A percentile compares a stretch with the other conserved stretches of the same genome.
Evolutionary conservation across 2,329 filamentous ascomycete species (phyloP).

Genomic region (Mollisia scopiformis): DNA sequence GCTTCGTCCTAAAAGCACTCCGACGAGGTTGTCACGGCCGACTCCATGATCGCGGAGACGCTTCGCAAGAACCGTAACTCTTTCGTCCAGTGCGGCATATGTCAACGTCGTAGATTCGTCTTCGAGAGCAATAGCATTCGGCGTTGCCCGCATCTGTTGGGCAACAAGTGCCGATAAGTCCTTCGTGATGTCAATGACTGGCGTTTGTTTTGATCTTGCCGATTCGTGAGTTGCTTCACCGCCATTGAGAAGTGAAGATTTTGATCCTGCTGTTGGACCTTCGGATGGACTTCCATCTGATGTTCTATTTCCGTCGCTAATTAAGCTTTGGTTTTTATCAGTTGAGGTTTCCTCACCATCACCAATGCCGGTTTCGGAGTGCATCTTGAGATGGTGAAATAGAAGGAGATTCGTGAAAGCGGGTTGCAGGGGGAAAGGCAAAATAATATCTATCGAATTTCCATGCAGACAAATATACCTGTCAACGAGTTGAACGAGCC

Average conservation of each 20-base stretch:
- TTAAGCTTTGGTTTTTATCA: background rate
- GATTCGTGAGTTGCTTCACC: constrained; percentile 11
- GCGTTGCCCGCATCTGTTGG: constrained; percentile 69
- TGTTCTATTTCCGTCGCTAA: constrained; percentile 8
- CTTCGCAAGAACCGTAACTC: constrained; percentile 66
- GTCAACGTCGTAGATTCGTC: constrained; percentile 70
- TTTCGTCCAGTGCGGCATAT: constrained; percentile 71
- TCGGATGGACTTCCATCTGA: constrained; percentile 10
- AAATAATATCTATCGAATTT: no score
- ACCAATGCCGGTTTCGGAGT: constrained; percentile 12
- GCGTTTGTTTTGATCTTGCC: constrained; percentile 49
- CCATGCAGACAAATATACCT: no score
- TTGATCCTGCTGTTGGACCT: background rate
- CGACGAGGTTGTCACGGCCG: constrained; percentile 72
- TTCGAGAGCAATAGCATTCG: constrained; percentile 71
- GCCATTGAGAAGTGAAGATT: constrained; percentile 6
- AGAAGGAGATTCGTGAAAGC: no score
- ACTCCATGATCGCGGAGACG: constrained; percentile 70
- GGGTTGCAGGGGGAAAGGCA: no score
- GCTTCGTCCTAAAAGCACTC: constrained; percentile 74
- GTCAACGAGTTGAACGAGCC: no score
- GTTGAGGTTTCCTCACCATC: constrained; percentile 2
- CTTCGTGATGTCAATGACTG: constrained; percentile 70
- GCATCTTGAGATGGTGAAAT: no score
- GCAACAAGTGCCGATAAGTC: constrained; percentile 74